A percentile compares a stretch with the other conserved stretches of the same genome.
Conservation (phyloP, 2,329 filamentous ascomycete genomes). For the Dothideomycetes sp. region DNA sequence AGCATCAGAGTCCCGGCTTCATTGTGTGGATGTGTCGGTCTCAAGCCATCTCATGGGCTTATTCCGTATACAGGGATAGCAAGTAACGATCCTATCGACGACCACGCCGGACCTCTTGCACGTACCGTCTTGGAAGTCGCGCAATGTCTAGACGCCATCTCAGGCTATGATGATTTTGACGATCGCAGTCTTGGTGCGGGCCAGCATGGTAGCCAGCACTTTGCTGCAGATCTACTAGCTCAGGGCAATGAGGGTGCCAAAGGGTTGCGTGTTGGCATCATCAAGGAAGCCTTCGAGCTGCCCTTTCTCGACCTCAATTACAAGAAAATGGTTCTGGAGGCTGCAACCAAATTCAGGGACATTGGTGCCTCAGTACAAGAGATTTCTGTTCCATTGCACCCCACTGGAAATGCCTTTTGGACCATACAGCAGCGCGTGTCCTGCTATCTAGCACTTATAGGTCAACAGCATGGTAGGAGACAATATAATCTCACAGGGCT, state of each 20-base stretch:
- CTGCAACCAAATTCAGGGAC: too few relatives aligned
- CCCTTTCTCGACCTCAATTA: too few relatives aligned
- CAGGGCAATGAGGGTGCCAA: slow-evolving; percentile 15
- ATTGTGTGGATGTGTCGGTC: slow-evolving; percentile 20
- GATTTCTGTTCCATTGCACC: too few relatives aligned
- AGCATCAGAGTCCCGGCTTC: slow-evolving; percentile 26
- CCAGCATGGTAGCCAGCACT: slow-evolving; percentile 18
- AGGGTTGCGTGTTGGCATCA: slow-evolving; percentile 32
- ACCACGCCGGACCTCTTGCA: slow-evolving; percentile 37
- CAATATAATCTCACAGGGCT: background rate
- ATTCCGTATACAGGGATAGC: slow-evolving; percentile 40
- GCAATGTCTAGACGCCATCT: slow-evolving; percentile 31
- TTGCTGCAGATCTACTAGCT: slow-evolving; percentile 12
- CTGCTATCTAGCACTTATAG: too few relatives aligned
- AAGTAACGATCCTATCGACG: slow-evolving; percentile 29
- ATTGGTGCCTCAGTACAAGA: too few relatives aligned
- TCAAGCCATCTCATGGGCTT: slow-evolving; percentile 38
- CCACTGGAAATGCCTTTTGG: too few relatives aligned
- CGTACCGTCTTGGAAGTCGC: slow-evolving; percentile 32
- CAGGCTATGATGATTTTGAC: slow-evolving; percentile 41
- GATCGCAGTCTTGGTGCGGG: slow-evolving; percentile 24
- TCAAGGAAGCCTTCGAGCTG: slow-evolving; percentile 31
- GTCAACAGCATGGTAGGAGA: background rate
- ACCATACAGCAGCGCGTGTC: too few relatives aligned
- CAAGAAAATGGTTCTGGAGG: too few relatives aligned